Base-by-base conservation (phyloP, 2,329 filamentous ascomycete genomes). In the Periconia sp. region DNA sequence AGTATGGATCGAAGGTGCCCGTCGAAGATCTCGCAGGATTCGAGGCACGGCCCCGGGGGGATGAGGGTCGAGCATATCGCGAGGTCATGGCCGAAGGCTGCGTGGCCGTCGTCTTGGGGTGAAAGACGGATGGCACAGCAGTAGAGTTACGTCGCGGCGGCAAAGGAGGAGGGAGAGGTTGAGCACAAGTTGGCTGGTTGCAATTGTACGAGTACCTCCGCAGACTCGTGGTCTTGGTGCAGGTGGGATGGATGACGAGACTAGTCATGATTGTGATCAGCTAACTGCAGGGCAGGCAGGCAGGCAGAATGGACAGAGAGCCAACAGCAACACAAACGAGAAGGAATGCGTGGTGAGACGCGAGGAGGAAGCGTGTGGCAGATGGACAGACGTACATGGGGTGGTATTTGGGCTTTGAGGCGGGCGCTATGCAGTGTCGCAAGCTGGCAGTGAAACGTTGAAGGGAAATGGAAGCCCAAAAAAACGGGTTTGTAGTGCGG, bases 11-110 rank as follows among this genome's bases (percentile, higher is more conserved):
- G 41, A 74, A 74, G 14, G 69, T 72, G 50, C 72, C 72, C 3
- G 72, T 74, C 33, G 72, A 74, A 18, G 72, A 64, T 45, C 72
- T 61, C 3, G 61, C 70, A 7, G 71, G 72, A 45, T 70, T 68
- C 23, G 54, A 52, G 43, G 65, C 59, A 30, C 70, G 70, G 11
- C 59, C 54, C 3, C 70, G 65, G n/a, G 72, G 72, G 20, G 72
- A 74, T 33, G 63, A 58, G 13, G 72, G 59, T 49, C 72, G 67
- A 51, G 66, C 63, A 62, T 72, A 66, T 44, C 70, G 62, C 49
- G 70, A 66, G 49, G 69, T 69, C 71, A 73, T 74, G 56, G 52
- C 58, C 56, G 52, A 58, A 20, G 61, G 55, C 40, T 58, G 52
- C 2, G 61, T 65, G 3, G 33, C 11, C 52, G 60, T 49, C 47